These are phyloP conservation scores for Waltergamsia citrina DNA, from an alignment of 2,329 filamentous ascomycete species.

Conservation along the genomic window DNA sequence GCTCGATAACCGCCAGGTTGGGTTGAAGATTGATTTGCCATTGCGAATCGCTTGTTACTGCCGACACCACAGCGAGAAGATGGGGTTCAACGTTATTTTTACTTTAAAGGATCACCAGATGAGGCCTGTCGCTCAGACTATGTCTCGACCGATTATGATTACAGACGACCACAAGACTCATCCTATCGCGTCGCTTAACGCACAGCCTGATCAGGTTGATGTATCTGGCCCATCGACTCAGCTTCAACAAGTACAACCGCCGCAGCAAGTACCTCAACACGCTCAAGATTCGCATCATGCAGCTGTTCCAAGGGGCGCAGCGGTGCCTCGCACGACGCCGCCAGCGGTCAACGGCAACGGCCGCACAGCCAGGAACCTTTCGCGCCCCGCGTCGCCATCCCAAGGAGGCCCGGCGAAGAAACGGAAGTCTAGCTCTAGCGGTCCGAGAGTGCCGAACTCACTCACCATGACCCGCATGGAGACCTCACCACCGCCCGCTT, in stretches of 20 bases:
- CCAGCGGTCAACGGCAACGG: neutral
- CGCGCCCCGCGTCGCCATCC: slow-evolving; percentile 65
- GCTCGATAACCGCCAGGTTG: slow-evolving; percentile 21
- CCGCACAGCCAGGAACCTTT: slow-evolving; percentile 28
- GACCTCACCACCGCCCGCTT: slow-evolving; percentile 34
- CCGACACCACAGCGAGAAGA: slow-evolving; percentile 87
- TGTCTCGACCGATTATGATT: slow-evolving; percentile 87
- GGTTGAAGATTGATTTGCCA: slow-evolving; percentile 72
- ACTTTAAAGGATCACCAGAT: slow-evolving; percentile 78
- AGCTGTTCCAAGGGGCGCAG: neutral
- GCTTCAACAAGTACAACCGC: too few relatives aligned
- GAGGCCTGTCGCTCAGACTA: slow-evolving; percentile 70
- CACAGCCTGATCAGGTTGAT: slow-evolving; percentile 10
- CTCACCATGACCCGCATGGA: slow-evolving; percentile 79
- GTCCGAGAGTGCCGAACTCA: slow-evolving; percentile 60
- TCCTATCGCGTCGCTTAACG: slow-evolving; percentile 16
- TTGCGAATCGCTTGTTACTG: slow-evolving; percentile 98
- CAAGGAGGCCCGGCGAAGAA: slow-evolving; percentile 65
- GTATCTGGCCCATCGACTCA: too few relatives aligned
- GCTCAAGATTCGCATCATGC: neutral
- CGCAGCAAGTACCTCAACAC: neutral
- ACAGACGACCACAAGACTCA: slow-evolving; percentile 97
- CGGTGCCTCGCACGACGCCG: neutral
- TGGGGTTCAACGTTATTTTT: slow-evolving; percentile 88
- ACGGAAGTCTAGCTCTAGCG: slow-evolving; percentile 61